Evolutionary conservation across 2,329 filamentous ascomycete genomes (phyloP).

Genomic region (Ceratocystis lukuohia): DNA sequence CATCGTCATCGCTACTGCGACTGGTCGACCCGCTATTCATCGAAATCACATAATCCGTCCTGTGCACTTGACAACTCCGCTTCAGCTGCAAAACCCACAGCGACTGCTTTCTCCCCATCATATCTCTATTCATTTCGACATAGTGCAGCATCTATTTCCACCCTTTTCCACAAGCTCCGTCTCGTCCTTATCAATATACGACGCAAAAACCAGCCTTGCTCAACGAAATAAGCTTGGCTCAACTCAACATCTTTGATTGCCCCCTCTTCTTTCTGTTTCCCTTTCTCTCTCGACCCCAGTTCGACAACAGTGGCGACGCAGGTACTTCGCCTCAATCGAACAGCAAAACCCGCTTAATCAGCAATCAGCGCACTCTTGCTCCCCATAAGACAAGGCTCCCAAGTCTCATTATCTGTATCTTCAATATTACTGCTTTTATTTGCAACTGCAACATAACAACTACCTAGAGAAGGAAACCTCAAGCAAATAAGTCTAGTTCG

Average conservation of each 20-base stretch:
- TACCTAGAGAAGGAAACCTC: neutral
- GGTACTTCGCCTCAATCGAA: constrained; percentile 1
- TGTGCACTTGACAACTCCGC: no score
- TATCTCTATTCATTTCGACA: neutral
- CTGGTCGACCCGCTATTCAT: constrained; percentile 1
- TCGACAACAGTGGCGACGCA: neutral
- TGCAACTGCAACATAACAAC: neutral
- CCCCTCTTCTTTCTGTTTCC: neutral
- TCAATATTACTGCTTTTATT: constrained; percentile 1
- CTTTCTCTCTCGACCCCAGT: neutral
- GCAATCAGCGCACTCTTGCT: neutral
- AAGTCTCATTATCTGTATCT: constrained; percentile 1
- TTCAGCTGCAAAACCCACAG: neutral
- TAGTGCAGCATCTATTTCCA: neutral
- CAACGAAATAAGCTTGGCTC: neutral
- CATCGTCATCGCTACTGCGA: neutral
- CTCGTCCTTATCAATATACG: neutral
- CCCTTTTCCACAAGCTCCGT: neutral
- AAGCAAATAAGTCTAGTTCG: neutral
- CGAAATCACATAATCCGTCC: no score
- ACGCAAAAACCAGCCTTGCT: neutral
- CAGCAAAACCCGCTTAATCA: constrained; percentile 1
- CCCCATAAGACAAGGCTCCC: neutral
- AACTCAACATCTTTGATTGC: neutral
- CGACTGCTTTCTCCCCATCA: neutral